phyloP scores from a whole-genome alignment of 139 green algal species.

The Tetradesmus lagerheimii region DNA sequence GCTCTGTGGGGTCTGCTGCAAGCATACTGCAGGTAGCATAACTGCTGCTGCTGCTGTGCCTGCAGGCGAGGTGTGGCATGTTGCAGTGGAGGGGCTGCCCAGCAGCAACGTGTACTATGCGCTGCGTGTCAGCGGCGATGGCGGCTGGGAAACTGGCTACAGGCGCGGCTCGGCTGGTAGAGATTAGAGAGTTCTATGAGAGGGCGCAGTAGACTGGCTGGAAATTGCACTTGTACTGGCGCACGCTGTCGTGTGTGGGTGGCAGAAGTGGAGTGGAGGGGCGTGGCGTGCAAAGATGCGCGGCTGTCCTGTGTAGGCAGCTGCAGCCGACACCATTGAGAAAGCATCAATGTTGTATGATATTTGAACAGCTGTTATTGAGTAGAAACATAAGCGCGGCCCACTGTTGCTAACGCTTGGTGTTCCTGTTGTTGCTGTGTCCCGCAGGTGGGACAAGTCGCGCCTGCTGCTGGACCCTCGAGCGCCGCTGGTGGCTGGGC shows the following conservation, averaged over 20 bases:
- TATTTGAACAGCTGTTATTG: no score
- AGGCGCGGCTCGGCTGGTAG: conserved; percentile 34
- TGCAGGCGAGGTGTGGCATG: conserved; percentile 82
- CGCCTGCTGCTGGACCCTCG: conserved; percentile 90
- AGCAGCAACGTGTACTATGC: conserved; percentile 80
- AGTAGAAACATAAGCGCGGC: no score
- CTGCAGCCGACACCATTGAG: no score
- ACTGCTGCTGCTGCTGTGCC: conserved; percentile 10
- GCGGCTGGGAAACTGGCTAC: conserved; percentile 84
- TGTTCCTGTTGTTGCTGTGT: neutral
- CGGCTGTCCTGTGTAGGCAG: no score
- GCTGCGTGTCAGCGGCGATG: conserved; percentile 73
- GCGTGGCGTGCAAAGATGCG: no score
- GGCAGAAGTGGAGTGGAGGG: no score
- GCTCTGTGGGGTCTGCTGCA: neutral
- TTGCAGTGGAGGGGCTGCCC: conserved; percentile 73
- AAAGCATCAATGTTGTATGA: no score
- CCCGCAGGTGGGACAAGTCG: conserved; percentile 68
- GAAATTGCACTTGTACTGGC: no score
- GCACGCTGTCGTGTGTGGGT: no score
- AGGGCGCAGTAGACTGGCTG: no score
- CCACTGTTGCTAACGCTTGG: neutral
- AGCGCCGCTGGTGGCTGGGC: conserved; percentile 79
- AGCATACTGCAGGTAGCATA: no score
- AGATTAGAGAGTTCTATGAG: no score